These are phyloP conservation scores for Trichoderma harzianum DNA, from an alignment of 2,329 filamentous ascomycete genomes.

Conservation along the genomic window DNA sequence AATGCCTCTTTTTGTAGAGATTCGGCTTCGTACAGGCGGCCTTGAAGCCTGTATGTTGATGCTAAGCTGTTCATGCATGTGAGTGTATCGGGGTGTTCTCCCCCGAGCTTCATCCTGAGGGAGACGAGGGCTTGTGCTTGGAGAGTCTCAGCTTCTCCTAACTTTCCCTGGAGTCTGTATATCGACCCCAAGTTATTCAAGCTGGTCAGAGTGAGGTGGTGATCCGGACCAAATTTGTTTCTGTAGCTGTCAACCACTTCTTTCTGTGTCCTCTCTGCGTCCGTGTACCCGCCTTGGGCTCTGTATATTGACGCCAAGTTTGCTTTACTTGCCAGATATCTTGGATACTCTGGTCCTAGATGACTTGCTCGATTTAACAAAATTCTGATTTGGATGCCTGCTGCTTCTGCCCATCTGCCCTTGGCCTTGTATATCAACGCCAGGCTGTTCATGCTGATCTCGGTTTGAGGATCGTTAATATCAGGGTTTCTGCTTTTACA, in stretches of 20 bases:
- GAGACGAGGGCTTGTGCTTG: neutral
- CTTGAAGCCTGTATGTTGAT: neutral
- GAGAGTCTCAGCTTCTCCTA: neutral
- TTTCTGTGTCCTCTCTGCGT: neutral
- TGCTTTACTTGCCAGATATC: neutral
- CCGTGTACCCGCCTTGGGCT: neutral
- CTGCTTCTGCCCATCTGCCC: constrained; percentile 12
- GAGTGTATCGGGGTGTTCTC: neutral
- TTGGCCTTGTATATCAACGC: constrained; percentile 17
- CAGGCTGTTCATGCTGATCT: constrained; percentile 2
- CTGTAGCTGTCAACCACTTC: neutral
- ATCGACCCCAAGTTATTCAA: neutral
- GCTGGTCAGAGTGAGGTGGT: neutral
- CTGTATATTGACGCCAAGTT: neutral
- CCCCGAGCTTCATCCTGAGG: neutral
- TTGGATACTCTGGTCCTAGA: neutral
- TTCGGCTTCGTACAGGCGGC: neutral
- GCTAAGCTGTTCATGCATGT: neutral
- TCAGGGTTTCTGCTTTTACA: neutral
- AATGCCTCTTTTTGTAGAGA: neutral
- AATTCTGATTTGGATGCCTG: neutral
- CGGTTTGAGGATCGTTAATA: neutral
- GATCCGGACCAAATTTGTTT: neutral
- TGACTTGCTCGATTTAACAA: neutral
- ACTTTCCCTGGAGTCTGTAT: neutral